Conservation (phyloP, 1,139 yeast genomes). For the Yamadazyma trypodendri region DNA sequence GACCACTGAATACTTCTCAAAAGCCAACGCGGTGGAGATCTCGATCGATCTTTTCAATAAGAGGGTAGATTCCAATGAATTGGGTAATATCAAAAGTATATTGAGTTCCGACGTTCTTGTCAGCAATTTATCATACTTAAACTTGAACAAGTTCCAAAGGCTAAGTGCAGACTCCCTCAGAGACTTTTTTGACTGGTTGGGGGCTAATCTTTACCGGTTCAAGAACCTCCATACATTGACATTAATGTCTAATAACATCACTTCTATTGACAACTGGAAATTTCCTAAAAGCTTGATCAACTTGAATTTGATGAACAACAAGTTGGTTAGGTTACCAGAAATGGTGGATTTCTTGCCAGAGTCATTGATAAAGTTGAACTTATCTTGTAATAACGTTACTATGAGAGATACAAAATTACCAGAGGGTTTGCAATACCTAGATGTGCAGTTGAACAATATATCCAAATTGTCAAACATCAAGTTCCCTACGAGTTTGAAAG, state of each 20-base stretch:
- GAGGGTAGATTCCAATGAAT: slow-evolving; percentile 11
- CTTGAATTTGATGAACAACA: slow-evolving; percentile 17
- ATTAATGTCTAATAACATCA: slow-evolving; percentile 14
- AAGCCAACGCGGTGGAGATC: slow-evolving; percentile 12
- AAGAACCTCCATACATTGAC: slow-evolving; percentile 14
- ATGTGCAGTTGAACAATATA: slow-evolving; percentile 17
- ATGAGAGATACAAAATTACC: slow-evolving; percentile 15
- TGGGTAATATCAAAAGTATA: slow-evolving; percentile 7
- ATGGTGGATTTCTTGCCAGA: slow-evolving; percentile 14
- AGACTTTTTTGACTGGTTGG: slow-evolving; percentile 7
- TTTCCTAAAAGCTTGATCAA: slow-evolving; percentile 14
- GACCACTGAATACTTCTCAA: slow-evolving; percentile 7
- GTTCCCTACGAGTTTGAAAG: slow-evolving; percentile 15
- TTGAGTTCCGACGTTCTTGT: slow-evolving; percentile 8
- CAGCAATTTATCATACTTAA: slow-evolving; percentile 15
- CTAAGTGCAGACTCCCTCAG: slow-evolving; percentile 6
- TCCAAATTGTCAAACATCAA: slow-evolving; percentile 12
- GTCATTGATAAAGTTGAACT: slow-evolving; percentile 14
- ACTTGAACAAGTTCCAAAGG: slow-evolving; percentile 16
- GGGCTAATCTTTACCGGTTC: slow-evolving; percentile 10
- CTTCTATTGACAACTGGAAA: slow-evolving; percentile 10
- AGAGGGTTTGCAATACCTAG: slow-evolving; percentile 17
- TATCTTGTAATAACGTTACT: slow-evolving; percentile 17
- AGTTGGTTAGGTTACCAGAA: slow-evolving; percentile 12
- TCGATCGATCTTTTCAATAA: slow-evolving; percentile 17